Percentiles rank a stretch among this genome's conserved stretches.
phyloP scores from a whole-genome alignment of 768 basidiomycete species.

The Dictyophora rubrovolvata region DNA sequence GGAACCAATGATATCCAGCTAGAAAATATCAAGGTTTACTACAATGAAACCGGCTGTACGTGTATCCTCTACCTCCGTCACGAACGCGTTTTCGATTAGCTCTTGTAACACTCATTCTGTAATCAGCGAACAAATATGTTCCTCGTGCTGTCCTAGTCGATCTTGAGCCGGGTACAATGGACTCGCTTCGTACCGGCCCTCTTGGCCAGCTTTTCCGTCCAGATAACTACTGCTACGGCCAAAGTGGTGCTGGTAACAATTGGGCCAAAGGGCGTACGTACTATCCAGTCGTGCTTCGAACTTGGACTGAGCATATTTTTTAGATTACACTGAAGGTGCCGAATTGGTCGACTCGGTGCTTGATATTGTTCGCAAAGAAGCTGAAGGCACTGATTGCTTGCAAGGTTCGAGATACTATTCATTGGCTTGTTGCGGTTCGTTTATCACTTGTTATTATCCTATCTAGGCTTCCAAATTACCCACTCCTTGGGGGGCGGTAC shows the following conservation, averaged over 20 bases:
- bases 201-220: conserved; percentile 91
- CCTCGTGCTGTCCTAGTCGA: conserved; percentile 96
- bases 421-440: not conserved
- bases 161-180: conserved; percentile 96
- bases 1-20: conserved; percentile 93
- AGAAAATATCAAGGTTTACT: conserved; percentile 96
- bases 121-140: conserved; percentile 78
- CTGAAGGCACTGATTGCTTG: conserved; percentile 93
- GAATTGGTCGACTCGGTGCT: conserved; percentile 97
- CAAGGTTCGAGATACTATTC: conserved; percentile 59
- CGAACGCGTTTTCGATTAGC: not conserved
- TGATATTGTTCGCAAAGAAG: conserved; percentile 98
- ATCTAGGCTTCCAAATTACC: conserved; percentile 91
- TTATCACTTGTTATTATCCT: not conserved
- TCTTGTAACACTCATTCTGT: not conserved
- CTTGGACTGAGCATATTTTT: conserved; percentile 12
- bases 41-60: conserved; percentile 77
- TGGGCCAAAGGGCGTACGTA: conserved; percentile 99
- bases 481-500: conserved; percentile 99
- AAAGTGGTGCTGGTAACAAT: conserved; percentile 98
- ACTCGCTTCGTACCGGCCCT: conserved; percentile 82
- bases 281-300: conserved; percentile 8
- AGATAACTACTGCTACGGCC: conserved; percentile 97
- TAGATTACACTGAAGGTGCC: conserved; percentile 91
- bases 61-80: not conserved